A percentile compares a stretch with the other conserved stretches of the same genome.
Evolutionary conservation across 257 asterid species (phyloP).

Genomic region (Striga asiatica): DNA sequence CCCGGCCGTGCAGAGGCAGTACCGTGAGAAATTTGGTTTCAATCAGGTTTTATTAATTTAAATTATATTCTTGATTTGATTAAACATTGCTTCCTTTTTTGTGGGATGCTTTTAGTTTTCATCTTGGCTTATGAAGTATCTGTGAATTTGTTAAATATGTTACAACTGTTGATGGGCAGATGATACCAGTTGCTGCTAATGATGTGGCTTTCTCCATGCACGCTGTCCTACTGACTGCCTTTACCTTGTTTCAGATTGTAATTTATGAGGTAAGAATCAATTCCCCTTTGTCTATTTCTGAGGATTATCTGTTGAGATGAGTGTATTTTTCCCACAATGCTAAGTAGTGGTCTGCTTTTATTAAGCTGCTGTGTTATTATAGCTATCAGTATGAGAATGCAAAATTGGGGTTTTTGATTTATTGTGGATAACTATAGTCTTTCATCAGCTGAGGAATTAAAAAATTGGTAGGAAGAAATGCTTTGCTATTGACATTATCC

Average conservation of each 20-base stretch:
- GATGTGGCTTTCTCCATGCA: constrained; percentile 93
- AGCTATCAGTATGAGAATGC: neutral
- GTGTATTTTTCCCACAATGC: no score
- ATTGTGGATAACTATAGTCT: no score
- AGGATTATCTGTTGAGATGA: neutral
- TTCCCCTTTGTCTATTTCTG: neutral
- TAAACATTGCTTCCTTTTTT: neutral
- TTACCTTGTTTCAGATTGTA: constrained; percentile 64
- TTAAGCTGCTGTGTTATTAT: no score
- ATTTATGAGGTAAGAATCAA: constrained; percentile 52
- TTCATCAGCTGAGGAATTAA: neutral
- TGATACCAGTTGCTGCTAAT: constrained; percentile 95
- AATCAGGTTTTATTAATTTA: constrained; percentile 36
- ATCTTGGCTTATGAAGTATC: neutral
- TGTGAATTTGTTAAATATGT: no score
- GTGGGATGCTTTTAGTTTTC: neutral
- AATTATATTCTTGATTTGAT: neutral
- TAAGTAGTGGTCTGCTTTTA: no score
- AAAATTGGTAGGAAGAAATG: neutral
- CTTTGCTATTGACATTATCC: neutral
- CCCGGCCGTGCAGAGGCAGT: constrained; percentile 63
- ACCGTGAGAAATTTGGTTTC: constrained; percentile 50
- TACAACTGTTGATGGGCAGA: constrained; percentile 33
- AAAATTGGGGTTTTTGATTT: neutral
- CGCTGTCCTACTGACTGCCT: constrained; percentile 67